Conservation (phyloP, 257 asterid genomes). For the Solanum medicagineum region DNA sequence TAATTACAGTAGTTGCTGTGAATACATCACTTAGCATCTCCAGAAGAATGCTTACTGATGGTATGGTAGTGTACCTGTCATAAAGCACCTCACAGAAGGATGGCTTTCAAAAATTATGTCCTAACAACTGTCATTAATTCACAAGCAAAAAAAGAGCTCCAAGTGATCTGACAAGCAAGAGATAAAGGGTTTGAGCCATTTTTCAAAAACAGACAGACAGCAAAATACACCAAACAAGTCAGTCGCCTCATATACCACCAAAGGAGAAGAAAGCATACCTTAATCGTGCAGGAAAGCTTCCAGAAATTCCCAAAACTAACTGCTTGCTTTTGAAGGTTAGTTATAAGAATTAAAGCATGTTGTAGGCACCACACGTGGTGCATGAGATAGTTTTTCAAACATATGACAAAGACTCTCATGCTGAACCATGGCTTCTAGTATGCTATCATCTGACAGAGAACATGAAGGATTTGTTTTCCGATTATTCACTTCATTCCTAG, state of each 20-base stretch:
- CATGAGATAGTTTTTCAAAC: slow-evolving; percentile 35
- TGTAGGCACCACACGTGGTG: slow-evolving; percentile 15
- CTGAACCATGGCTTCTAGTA: slow-evolving; percentile 46
- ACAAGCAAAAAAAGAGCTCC: not conserved
- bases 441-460: slow-evolving; percentile 19
- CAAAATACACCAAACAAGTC: not conserved
- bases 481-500: slow-evolving; percentile 1
- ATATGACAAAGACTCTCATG: slow-evolving; percentile 2
- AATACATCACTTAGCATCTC: not conserved
- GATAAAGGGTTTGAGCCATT: not conserved
- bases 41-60: not conserved
- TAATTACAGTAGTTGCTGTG: not conserved
- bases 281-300: not conserved
- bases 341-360: not conserved
- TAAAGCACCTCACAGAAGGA: not conserved
- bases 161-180: not conserved
- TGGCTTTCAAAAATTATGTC: not conserved
- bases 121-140: not conserved
- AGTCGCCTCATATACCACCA: not conserved
- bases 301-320: not conserved
- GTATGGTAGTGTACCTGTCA: not conserved
- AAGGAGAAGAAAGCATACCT: not conserved
- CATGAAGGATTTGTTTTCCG: not conserved
- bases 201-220: not conserved
- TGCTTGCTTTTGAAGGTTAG: slow-evolving; percentile 13